Conservation (phyloP, 768 basidiomycete genomes). For the Cyclocybe cylindracea region DNA sequence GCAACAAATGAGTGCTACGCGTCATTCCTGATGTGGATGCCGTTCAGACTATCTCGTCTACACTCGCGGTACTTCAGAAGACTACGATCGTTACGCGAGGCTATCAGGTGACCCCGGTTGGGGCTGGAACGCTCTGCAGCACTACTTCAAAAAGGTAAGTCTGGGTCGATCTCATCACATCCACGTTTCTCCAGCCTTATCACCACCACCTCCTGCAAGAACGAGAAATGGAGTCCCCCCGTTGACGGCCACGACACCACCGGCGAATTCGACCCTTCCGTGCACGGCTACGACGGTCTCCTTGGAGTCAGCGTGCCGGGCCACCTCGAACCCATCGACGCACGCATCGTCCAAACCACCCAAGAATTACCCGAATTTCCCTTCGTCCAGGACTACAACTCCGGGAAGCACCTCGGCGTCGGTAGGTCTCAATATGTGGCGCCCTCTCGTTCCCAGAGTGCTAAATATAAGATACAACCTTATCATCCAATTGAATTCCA, state of each 20-base stretch:
- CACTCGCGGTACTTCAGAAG: slow-evolving; percentile 36
- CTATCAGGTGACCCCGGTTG: slow-evolving; percentile 49
- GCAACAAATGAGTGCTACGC: slow-evolving; percentile 12
- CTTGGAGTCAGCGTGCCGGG: slow-evolving; percentile 26
- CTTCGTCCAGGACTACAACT: slow-evolving; percentile 37
- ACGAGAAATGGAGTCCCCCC: slow-evolving; percentile 15
- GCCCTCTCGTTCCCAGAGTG: slow-evolving; percentile 8
- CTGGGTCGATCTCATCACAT: not conserved
- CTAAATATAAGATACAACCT: too few species aligned
- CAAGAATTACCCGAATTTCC: slow-evolving; percentile 29
- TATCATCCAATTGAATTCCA: slow-evolving; percentile 2
- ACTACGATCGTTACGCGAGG: slow-evolving; percentile 55
- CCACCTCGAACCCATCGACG: slow-evolving; percentile 22
- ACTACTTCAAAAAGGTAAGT: slow-evolving; percentile 28
- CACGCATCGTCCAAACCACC: slow-evolving; percentile 27
- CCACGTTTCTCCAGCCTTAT: slow-evolving; percentile 4
- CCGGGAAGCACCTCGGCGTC: slow-evolving; percentile 26
- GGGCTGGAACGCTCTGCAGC: slow-evolving; percentile 34
- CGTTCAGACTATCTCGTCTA: slow-evolving; percentile 25
- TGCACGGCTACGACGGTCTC: slow-evolving; percentile 29
- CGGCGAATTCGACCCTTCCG: slow-evolving; percentile 30
- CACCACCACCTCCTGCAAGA: not conserved
- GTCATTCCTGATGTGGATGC: not conserved
- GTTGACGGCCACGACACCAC: slow-evolving; percentile 28
- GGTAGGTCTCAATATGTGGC: slow-evolving; percentile 1